phyloP scores from a whole-genome alignment of 139 green algal species.

The Chlamydomonas sphaeroides region DNA sequence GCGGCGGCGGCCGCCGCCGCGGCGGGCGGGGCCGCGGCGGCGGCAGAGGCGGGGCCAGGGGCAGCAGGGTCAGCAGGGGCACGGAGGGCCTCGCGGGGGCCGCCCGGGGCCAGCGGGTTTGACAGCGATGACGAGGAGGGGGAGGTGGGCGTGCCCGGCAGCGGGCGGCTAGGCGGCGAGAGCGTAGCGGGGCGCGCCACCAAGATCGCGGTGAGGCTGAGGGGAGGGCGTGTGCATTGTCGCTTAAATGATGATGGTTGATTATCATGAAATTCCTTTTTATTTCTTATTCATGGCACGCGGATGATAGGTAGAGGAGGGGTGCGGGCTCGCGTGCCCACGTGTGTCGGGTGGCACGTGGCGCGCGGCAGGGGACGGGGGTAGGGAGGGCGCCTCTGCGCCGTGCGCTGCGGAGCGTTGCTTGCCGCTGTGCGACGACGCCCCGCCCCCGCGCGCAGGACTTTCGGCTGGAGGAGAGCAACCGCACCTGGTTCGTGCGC shows the following conservation, averaged over 20 bases:
- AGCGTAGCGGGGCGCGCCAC: not conserved
- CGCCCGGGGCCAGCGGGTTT: too few species aligned
- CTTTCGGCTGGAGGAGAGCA: constrained; percentile 57
- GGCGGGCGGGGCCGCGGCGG: not conserved
- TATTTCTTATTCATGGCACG: too few species aligned
- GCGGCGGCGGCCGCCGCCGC: not conserved
- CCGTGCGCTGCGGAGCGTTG: too few species aligned
- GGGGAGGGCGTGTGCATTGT: too few species aligned
- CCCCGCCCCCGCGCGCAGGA: constrained; percentile 46
- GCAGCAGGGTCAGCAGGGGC: not conserved
- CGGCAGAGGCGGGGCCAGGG: not conserved
- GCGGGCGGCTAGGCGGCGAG: constrained; percentile 16
- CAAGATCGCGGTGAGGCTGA: constrained; percentile 12
- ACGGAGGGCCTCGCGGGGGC: not conserved
- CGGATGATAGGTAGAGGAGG: too few species aligned
- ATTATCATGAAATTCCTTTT: too few species aligned
- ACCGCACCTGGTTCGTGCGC: constrained; percentile 78
- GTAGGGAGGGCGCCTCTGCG: too few species aligned
- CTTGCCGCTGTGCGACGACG: too few species aligned
- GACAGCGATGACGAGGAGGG: constrained; percentile 5
- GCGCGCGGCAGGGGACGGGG: too few species aligned
- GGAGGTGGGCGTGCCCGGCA: not conserved
- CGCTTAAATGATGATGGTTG: not conserved
- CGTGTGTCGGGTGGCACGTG: too few species aligned
- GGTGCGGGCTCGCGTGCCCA: too few species aligned